Conservation (phyloP, 306 rosid genomes). For the Quercus engelmannii region DNA sequence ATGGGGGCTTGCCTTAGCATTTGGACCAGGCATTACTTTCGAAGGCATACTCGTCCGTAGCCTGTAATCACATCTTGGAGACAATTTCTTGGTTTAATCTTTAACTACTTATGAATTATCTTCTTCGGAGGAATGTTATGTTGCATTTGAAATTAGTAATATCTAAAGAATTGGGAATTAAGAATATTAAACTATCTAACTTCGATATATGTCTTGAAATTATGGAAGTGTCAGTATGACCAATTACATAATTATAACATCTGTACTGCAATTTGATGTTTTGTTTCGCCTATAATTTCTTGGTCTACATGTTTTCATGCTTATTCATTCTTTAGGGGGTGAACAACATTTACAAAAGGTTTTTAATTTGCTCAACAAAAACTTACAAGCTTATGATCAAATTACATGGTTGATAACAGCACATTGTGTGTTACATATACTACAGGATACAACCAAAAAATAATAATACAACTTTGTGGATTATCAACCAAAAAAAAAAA, state of each 20-base stretch:
- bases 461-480: too few species aligned
- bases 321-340: too few species aligned
- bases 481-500: too few species aligned
- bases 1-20: conserved; percentile 93
- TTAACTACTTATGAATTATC: neutral
- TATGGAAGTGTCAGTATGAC: conserved; percentile 13
- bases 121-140: neutral
- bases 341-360: too few species aligned
- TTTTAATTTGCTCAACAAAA: too few species aligned
- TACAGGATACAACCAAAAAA: too few species aligned
- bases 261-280: neutral
- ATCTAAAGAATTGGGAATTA: neutral
- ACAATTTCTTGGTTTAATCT: neutral
- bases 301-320: too few species aligned
- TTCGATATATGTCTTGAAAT: neutral
- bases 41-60: conserved; percentile 93
- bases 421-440: too few species aligned
- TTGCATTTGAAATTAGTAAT: neutral
- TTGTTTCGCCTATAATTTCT: neutral
- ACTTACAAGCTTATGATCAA: too few species aligned
- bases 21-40: conserved; percentile 96
- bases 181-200: neutral
- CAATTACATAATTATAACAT: conserved; percentile 1
- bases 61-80: conserved; percentile 34
- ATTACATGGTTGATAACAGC: too few species aligned